These are phyloP conservation scores for Ensete ventricosum DNA, from an alignment of 176 grass and related monocot species.

Conservation along the genomic window DNA sequence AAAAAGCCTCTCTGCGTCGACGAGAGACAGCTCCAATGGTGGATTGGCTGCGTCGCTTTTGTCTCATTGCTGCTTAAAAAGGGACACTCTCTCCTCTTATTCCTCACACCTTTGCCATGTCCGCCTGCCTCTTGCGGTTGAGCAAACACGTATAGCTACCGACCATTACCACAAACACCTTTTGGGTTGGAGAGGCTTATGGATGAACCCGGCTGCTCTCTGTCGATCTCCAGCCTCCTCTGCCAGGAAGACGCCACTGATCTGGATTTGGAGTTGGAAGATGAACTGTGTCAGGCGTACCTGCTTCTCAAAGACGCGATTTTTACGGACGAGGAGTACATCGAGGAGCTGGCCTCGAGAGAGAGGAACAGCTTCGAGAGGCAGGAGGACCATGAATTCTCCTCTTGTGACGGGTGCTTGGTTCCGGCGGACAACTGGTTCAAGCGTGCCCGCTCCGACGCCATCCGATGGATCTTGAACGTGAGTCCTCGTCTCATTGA, in stretches of 20 bases:
- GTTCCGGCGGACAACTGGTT: constrained; percentile 37
- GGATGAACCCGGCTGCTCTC: constrained; percentile 23
- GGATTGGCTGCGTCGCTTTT: no score
- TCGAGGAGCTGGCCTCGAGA: constrained; percentile 57
- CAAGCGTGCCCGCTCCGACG: constrained; percentile 27
- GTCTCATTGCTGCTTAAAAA: no score
- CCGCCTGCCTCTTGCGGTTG: no score
- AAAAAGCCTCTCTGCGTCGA: no score
- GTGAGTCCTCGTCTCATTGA: constrained; percentile 22
- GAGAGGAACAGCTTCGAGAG: constrained; percentile 37
- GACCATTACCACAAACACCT: background rate
- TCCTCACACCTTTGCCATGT: no score
- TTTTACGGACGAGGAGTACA: constrained; percentile 34
- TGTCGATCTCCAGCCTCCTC: constrained; percentile 51
- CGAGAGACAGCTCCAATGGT: no score
- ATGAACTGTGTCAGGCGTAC: background rate
- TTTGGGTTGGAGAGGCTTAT: background rate
- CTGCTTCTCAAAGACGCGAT: background rate
- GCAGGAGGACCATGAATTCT: background rate
- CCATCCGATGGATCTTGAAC: constrained; percentile 63
- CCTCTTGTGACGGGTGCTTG: background rate
- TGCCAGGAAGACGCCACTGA: constrained; percentile 60
- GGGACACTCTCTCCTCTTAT: no score
- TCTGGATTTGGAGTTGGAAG: constrained; percentile 20
- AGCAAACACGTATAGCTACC: no score